These are phyloP conservation scores for Mycena vulgaris DNA, from an alignment of 768 basidiomycete species.

Conservation along the genomic window DNA sequence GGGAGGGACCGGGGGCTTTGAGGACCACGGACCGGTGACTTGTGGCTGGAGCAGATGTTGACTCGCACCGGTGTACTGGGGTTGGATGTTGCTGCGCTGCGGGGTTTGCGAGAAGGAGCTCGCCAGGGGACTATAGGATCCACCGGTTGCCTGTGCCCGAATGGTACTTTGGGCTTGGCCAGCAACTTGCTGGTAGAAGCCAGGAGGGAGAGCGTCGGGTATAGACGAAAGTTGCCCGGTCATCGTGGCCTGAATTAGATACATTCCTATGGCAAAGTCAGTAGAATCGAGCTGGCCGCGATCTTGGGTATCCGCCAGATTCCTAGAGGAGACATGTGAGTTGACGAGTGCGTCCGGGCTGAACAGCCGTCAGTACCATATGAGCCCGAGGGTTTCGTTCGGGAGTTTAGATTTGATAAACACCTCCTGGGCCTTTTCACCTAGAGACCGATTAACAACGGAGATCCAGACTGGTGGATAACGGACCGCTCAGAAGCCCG, in stretches of 20 bases:
- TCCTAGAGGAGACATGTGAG: constrained; percentile 65
- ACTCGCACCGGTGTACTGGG: constrained; percentile 77
- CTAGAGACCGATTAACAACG: constrained; percentile 53
- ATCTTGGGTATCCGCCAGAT: constrained; percentile 94
- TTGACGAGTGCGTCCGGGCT: constrained; percentile 2
- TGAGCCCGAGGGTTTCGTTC: constrained; percentile 90
- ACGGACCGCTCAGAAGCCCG: constrained; percentile 84
- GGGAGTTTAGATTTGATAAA: constrained; percentile 93
- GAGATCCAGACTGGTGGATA: not conserved
- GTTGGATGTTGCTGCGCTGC: constrained; percentile 58
- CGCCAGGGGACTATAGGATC: constrained; percentile 71
- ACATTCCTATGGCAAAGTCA: constrained; percentile 97
- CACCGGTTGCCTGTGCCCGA: constrained; percentile 72
- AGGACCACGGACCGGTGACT: constrained; percentile 62
- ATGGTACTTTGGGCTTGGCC: constrained; percentile 57
- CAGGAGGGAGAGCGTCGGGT: constrained; percentile 84
- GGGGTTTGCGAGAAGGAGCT: constrained; percentile 56
- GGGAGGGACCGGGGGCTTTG: constrained; percentile 41
- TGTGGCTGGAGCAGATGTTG: constrained; percentile 58
- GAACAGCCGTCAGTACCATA: constrained; percentile 75
- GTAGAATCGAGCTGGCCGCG: constrained; percentile 89
- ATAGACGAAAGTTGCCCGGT: constrained; percentile 79
- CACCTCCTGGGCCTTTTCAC: constrained; percentile 90
- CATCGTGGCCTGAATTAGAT: constrained; percentile 95
- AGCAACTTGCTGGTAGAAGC: constrained; percentile 87